Conservation (phyloP, 495 filamentous ascomycete genomes). For the Neurospora sp. region DNA sequence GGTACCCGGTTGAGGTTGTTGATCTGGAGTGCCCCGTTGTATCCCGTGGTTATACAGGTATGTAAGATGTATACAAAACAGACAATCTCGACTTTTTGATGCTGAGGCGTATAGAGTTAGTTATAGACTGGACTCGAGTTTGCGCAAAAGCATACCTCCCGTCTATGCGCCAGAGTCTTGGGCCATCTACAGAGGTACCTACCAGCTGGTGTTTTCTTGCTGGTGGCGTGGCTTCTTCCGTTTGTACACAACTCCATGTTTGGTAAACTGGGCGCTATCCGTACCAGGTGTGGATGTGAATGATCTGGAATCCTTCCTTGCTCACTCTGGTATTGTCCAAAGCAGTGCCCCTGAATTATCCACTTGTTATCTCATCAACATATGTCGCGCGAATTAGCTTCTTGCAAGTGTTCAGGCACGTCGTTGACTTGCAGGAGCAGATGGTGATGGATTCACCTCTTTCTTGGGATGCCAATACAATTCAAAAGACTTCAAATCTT, state of each 20-base stretch:
- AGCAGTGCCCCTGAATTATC: not conserved
- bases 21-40: not conserved
- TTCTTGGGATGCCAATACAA: not conserved
- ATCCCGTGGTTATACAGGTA: not conserved
- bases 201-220: not conserved
- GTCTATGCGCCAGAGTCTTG: not conserved
- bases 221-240: not conserved
- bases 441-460: not conserved
- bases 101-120: not conserved
- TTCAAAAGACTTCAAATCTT: not conserved
- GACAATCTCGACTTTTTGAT: not conserved
- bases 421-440: not conserved
- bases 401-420: not conserved
- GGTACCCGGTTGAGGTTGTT: not conserved
- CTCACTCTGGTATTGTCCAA: not conserved
- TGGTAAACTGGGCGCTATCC: not conserved
- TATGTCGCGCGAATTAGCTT: not conserved
- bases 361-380: not conserved
- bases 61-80: not conserved
- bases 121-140: not conserved
- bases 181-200: not conserved
- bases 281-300: not conserved
- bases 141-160: not conserved
- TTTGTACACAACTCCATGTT: not conserved
- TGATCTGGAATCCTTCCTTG: not conserved